Evolutionary conservation across 148 eudicot genomes (phyloP).

Genomic region (Amaranthus palmeri): DNA sequence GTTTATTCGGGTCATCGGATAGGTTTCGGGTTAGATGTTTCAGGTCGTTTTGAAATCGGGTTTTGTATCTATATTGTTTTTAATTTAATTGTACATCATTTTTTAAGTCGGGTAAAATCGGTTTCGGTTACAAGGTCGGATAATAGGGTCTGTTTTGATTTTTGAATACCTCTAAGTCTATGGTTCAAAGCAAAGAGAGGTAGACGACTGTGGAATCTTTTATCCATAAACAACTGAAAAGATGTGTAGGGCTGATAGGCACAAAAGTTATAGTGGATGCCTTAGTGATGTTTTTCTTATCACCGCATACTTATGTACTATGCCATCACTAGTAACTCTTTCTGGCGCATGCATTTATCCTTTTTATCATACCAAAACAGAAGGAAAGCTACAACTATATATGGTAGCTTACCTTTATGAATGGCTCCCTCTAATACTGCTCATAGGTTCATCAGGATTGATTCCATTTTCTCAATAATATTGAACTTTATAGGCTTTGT

Average conservation of each 20-base stretch:
- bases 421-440: conserved; percentile 6
- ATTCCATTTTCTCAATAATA: conserved; percentile 3
- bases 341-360: conserved; percentile 12
- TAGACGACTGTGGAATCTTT: conserved; percentile 18
- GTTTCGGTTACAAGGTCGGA: too few relatives aligned
- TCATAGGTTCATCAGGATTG: conserved; percentile 12
- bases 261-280: conserved; percentile 11
- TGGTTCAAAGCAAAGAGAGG: conserved; percentile 16
- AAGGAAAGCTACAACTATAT: neutral
- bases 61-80: too few relatives aligned
- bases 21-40: too few relatives aligned
- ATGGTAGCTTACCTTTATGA: conserved; percentile 8
- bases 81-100: too few relatives aligned
- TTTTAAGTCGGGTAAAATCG: too few relatives aligned
- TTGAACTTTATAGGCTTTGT: neutral
- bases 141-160: too few relatives aligned
- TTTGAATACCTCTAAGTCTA: neutral
- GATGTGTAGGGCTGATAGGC: conserved; percentile 17
- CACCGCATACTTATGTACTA: conserved; percentile 17
- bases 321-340: conserved; percentile 10
- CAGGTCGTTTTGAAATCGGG: too few relatives aligned
- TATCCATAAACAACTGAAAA: conserved; percentile 13
- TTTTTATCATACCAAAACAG: neutral
- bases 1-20: too few relatives aligned
- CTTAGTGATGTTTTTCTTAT: conserved; percentile 11